Conservation (phyloP, 768 basidiomycete genomes). For the Phlegmacium glaucopus region DNA sequence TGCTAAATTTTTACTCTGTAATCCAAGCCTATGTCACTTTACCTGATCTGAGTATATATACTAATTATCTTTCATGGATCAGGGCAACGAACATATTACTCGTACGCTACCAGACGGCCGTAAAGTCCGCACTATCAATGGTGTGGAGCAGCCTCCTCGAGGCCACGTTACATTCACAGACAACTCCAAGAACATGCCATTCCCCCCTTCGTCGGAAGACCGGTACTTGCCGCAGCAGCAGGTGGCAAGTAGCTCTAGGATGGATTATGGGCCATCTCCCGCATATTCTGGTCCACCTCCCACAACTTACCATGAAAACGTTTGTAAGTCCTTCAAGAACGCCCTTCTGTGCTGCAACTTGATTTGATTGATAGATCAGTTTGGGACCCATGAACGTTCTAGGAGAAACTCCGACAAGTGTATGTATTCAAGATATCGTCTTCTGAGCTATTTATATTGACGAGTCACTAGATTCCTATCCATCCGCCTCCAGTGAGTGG, state of each 20-base stretch:
- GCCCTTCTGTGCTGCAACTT: background rate
- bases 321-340: slow-evolving; percentile 17
- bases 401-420: slow-evolving; percentile 19
- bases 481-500: background rate
- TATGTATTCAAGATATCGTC: slow-evolving; percentile 6
- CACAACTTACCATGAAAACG: slow-evolving; percentile 8
- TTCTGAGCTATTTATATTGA: too few species aligned
- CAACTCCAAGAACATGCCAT: slow-evolving; percentile 10
- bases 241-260: slow-evolving; percentile 12
- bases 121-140: slow-evolving; percentile 65
- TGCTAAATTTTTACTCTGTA: slow-evolving; percentile 3
- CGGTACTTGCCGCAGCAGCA: slow-evolving; percentile 16
- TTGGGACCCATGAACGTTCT: slow-evolving; percentile 12
- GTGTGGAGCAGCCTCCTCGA: slow-evolving; percentile 44
- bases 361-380: slow-evolving; percentile 9
- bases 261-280: slow-evolving; percentile 22
- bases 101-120: slow-evolving; percentile 66
- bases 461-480: background rate
- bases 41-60: background rate
- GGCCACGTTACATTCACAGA: slow-evolving; percentile 23
- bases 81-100: slow-evolving; percentile 78
- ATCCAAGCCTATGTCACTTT: background rate
- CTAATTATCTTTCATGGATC: slow-evolving; percentile 8
- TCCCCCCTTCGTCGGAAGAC: slow-evolving; percentile 14
- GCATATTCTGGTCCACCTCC: slow-evolving; percentile 17